Evolutionary conservation across 768 basidiomycete genomes (phyloP).

Genomic region (Collybia sp.): DNA sequence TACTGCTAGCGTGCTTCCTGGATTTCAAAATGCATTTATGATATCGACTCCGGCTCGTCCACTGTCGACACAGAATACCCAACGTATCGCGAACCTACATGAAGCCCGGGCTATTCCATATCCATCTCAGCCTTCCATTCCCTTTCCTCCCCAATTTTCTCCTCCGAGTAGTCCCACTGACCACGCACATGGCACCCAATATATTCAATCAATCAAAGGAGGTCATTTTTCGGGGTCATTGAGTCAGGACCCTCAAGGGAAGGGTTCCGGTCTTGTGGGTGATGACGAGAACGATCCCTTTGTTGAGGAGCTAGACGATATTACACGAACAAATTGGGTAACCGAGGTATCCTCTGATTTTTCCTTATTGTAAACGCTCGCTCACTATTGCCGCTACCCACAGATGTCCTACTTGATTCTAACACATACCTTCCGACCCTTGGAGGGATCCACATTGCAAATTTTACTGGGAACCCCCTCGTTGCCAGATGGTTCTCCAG

Average conservation of each 20-base stretch:
- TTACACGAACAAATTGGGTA: constrained; percentile 47
- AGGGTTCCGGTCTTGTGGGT: constrained; percentile 30
- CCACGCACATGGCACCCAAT: not conserved
- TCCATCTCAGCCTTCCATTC: constrained; percentile 5
- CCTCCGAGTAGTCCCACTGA: constrained; percentile 19
- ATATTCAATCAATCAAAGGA: constrained; percentile 9
- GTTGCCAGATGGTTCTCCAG: constrained; percentile 11
- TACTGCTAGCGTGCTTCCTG: constrained; percentile 34
- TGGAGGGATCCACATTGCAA: constrained; percentile 44
- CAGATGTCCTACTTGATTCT: constrained; percentile 62
- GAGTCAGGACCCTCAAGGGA: no score
- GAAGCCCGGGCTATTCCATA: not conserved
- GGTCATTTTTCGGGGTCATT: not conserved
- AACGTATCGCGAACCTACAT: constrained; percentile 15
- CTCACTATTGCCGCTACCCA: constrained; percentile 2
- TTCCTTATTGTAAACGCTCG: not conserved
- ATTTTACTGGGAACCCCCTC: constrained; percentile 37
- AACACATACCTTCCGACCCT: constrained; percentile 42
- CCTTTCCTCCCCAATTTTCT: constrained; percentile 8
- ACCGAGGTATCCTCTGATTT: constrained; percentile 40
- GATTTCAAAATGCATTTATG: constrained; percentile 53
- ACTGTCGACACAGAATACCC: constrained; percentile 8
- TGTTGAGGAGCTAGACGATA: constrained; percentile 25
- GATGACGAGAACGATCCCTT: constrained; percentile 20
- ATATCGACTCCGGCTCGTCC: constrained; percentile 31